phyloP scores from a whole-genome alignment of 1,284 basidiomycete genomes.

The Ceratobasidium sp. region DNA sequence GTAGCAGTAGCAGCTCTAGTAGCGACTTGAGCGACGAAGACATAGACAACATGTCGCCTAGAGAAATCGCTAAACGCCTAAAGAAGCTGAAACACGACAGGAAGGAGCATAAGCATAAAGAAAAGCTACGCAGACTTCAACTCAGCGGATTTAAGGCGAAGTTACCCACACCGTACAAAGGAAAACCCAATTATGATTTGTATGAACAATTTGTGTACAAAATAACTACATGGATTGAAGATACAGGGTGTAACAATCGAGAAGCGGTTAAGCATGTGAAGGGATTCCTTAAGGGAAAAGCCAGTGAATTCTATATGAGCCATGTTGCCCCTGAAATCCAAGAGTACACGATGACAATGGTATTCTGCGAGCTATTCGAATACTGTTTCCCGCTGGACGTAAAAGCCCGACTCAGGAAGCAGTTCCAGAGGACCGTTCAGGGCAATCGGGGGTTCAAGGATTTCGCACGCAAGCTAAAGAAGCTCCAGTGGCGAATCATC shows the following conservation, averaged over 20 bases:
- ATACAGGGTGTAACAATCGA: not conserved
- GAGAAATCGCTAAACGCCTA: too few relatives aligned
- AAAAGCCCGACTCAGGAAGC: constrained; percentile 42
- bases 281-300: constrained; percentile 27
- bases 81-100: not conserved
- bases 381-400: constrained; percentile 56
- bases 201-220: constrained; percentile 35
- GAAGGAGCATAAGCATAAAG: not conserved
- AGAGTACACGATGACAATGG: not conserved
- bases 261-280: constrained; percentile 6
- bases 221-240: constrained; percentile 11
- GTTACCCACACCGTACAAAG: constrained; percentile 8
- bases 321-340: constrained; percentile 11
- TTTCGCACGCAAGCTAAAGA: constrained; percentile 41
- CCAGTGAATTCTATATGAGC: constrained; percentile 17
- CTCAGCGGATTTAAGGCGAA: not conserved
- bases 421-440: constrained; percentile 42
- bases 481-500: not conserved
- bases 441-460: constrained; percentile 39
- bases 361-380: constrained; percentile 48
- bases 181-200: constrained; percentile 1
- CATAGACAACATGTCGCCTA: too few relatives aligned
- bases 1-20: too few relatives aligned
- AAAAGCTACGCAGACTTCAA: too few relatives aligned
- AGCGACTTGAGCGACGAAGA: too few relatives aligned